phyloP scores from a whole-genome alignment of 306 rosid species.

The Cucurbita maxima region DNA sequence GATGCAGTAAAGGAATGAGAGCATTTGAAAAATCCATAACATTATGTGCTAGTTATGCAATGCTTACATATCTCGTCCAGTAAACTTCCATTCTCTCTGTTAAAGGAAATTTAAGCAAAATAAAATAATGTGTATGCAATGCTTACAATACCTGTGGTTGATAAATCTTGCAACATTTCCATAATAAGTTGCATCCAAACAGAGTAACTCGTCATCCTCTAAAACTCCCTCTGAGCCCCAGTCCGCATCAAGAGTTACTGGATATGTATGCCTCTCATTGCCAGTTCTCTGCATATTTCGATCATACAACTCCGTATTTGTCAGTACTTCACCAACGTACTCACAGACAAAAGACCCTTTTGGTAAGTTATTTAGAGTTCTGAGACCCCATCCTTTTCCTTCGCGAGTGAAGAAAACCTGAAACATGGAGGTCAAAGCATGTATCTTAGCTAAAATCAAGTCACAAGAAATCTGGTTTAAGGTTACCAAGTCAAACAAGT shows the following conservation, averaged over 20 bases:
- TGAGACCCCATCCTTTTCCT: constrained; percentile 87
- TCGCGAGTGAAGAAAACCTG: constrained; percentile 59
- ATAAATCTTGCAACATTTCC: constrained; percentile 93
- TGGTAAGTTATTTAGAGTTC: constrained; percentile 58
- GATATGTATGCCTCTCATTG: constrained; percentile 71
- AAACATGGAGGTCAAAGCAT: constrained; percentile 6
- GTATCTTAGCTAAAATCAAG: not conserved
- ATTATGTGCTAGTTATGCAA: not conserved
- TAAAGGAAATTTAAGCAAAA: not conserved
- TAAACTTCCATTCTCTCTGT: not conserved
- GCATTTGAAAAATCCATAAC: not conserved
- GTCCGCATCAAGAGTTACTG: constrained; percentile 81
- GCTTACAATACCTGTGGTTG: constrained; percentile 58
- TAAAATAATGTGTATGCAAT: not conserved
- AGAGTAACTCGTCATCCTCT: constrained; percentile 74
- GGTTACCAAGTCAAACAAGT: not conserved
- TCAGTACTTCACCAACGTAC: constrained; percentile 73
- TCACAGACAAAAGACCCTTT: constrained; percentile 76
- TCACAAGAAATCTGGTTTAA: not conserved
- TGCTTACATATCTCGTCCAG: not conserved
- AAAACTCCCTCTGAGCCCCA: constrained; percentile 74
- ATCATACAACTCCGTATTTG: constrained; percentile 64
- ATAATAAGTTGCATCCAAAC: constrained; percentile 75
- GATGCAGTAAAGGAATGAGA: not conserved
- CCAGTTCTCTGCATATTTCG: constrained; percentile 24